Evolutionary conservation across 768 basidiomycete species (phyloP).

Genomic region (Boletus vinaceobasis): DNA sequence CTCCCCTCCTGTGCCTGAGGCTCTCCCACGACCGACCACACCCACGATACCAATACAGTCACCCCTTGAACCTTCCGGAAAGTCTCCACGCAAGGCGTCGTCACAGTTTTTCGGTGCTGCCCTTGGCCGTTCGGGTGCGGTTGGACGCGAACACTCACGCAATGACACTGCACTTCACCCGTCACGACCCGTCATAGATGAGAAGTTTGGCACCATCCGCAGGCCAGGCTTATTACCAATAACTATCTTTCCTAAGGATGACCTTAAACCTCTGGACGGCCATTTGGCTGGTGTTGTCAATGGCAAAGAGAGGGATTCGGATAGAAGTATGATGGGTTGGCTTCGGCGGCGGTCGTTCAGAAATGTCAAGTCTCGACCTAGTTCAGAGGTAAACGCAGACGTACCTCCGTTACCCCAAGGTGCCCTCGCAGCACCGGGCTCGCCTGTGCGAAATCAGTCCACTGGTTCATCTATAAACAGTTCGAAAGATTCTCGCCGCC

Average conservation of each 20-base stretch:
- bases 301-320: constrained; percentile 38
- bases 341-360: constrained; percentile 28
- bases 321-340: constrained; percentile 37
- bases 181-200: constrained; percentile 21
- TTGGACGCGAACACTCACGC: constrained; percentile 14
- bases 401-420: constrained; percentile 14
- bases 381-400: constrained; percentile 18
- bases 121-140: constrained; percentile 13
- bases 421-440: constrained; percentile 6
- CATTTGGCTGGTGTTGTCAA: constrained; percentile 30
- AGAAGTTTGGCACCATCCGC: constrained; percentile 17
- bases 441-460: constrained; percentile 24
- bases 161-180: constrained; percentile 20
- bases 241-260: constrained; percentile 18
- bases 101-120: constrained; percentile 18
- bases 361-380: constrained; percentile 20
- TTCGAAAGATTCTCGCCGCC: constrained; percentile 24
- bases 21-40: constrained; percentile 14
- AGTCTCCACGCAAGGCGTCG: constrained; percentile 24
- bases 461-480: constrained; percentile 20
- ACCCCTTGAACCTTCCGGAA: constrained; percentile 10
- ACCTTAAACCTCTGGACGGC: constrained; percentile 23
- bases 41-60: constrained; percentile 22
- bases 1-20: constrained; percentile 14
- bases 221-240: constrained; percentile 14